Conservation (phyloP, 495 filamentous ascomycete species). For the Parachaetomium inaequale region DNA sequence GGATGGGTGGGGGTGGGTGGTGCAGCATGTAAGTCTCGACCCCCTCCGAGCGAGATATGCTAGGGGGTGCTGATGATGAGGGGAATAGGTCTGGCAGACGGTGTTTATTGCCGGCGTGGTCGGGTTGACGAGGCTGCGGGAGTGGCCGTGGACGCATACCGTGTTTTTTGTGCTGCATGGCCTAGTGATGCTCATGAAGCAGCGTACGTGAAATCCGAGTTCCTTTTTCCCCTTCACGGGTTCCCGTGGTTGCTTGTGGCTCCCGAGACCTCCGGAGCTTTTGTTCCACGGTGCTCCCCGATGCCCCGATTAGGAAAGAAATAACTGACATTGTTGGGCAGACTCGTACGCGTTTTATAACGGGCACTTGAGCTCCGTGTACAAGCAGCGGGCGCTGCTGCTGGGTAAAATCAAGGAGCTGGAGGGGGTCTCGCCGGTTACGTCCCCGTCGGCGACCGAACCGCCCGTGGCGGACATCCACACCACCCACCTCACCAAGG, state of each 20-base stretch:
- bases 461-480: conserved; percentile 34
- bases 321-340: no score
- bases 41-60: background rate
- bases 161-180: conserved; percentile 70
- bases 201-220: no score
- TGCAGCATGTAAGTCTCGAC: conserved; percentile 61
- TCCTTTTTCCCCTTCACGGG: no score
- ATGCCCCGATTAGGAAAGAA: no score
- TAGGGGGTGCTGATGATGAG: background rate
- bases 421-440: conserved; percentile 30
- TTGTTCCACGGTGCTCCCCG: no score
- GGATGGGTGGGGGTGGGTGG: conserved; percentile 61
- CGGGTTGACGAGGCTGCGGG: conserved; percentile 57
- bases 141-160: conserved; percentile 72
- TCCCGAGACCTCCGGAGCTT: no score
- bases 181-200: conserved; percentile 73
- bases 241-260: no score
- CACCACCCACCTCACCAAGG: conserved; percentile 38
- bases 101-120: conserved; percentile 56
- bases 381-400: conserved; percentile 43
- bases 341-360: conserved; percentile 75
- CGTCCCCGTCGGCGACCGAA: conserved; percentile 36
- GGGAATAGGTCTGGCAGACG: conserved; percentile 52
- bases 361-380: conserved; percentile 62
- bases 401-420: conserved; percentile 36